phyloP scores from a whole-genome alignment of 2,329 filamentous ascomycete species.

The Tolypocladium paradoxum region DNA sequence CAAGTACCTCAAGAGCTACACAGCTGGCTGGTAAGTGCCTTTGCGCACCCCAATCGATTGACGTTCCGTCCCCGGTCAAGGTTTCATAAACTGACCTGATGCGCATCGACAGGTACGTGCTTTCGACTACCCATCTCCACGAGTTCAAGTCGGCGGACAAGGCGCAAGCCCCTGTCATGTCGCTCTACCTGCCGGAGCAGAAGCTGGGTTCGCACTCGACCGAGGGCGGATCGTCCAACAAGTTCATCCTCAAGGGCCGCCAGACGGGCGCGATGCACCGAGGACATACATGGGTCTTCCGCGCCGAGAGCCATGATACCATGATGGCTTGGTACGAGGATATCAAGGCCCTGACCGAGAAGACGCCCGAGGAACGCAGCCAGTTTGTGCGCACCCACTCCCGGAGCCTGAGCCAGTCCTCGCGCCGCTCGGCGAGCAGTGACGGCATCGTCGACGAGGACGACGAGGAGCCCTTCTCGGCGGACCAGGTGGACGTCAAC shows the following conservation, averaged over 20 bases:
- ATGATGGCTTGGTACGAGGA: conserved; percentile 97
- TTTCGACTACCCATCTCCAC: conserved; percentile 93
- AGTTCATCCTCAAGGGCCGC: conserved; percentile 94
- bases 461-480: conserved; percentile 52
- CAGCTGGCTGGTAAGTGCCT: conserved; percentile 70
- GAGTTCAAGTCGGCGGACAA: conserved; percentile 99
- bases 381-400: conserved; percentile 78
- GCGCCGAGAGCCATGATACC: conserved; percentile 69
- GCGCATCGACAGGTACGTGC: conserved; percentile 63
- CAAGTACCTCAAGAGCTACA: conserved; percentile 97
- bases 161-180: conserved; percentile 87
- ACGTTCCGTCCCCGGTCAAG: background rate
- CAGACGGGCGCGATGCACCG: conserved; percentile 91
- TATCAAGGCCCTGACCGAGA: conserved; percentile 81
- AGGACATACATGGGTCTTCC: conserved; percentile 62
- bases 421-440: conserved; percentile 53
- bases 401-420: conserved; percentile 62
- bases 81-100: background rate
- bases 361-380: conserved; percentile 75
- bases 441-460: conserved; percentile 71
- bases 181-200: conserved; percentile 85
- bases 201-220: conserved; percentile 88
- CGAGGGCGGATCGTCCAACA: conserved; percentile 76
- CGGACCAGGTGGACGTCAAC: conserved; percentile 32
- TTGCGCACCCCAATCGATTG: background rate